Percentiles rank a stretch among this genome's conserved stretches.
phyloP scores from a whole-genome alignment of 495 filamentous ascomycete genomes.

The Aspergillus affinis region DNA sequence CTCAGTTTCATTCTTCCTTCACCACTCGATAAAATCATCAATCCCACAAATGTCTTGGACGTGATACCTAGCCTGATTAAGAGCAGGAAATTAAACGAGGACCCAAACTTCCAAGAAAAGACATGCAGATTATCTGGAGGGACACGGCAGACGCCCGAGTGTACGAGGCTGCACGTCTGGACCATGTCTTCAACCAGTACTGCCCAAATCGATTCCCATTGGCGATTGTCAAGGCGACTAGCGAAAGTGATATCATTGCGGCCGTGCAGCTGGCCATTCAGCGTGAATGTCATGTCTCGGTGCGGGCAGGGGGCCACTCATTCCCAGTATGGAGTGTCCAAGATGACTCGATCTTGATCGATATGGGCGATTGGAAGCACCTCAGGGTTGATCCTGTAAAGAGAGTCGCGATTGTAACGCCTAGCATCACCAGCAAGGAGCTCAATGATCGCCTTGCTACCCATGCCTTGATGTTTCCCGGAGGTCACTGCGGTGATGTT shows the following conservation, averaged over 20 bases:
- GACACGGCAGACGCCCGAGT: neutral
- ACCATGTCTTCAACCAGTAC: slow-evolving; percentile 36
- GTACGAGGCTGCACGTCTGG: neutral
- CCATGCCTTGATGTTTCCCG: slow-evolving; percentile 46
- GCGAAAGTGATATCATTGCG: slow-evolving; percentile 37
- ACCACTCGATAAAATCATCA: neutral
- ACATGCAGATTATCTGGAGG: neutral
- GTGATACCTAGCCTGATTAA: no score
- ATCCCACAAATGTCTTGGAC: neutral
- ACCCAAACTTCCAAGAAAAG: neutral
- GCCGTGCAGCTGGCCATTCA: slow-evolving; percentile 45
- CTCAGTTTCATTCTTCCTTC: neutral
- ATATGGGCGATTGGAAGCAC: slow-evolving; percentile 37
- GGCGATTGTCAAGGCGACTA: slow-evolving; percentile 45
- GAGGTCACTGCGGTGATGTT: slow-evolving; percentile 57
- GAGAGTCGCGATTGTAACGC: slow-evolving; percentile 36
- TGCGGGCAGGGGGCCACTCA: slow-evolving; percentile 55
- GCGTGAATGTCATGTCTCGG: slow-evolving; percentile 41
- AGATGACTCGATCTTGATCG: slow-evolving; percentile 50
- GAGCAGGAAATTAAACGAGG: no score
- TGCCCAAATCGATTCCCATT: slow-evolving; percentile 40
- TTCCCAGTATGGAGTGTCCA: slow-evolving; percentile 55
- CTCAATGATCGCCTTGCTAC: slow-evolving; percentile 38
- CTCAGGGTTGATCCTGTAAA: slow-evolving; percentile 37
- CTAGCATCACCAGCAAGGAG: slow-evolving; percentile 43